Conservation (phyloP, 2,329 filamentous ascomycete species). For the Venturiaceae sp. region DNA sequence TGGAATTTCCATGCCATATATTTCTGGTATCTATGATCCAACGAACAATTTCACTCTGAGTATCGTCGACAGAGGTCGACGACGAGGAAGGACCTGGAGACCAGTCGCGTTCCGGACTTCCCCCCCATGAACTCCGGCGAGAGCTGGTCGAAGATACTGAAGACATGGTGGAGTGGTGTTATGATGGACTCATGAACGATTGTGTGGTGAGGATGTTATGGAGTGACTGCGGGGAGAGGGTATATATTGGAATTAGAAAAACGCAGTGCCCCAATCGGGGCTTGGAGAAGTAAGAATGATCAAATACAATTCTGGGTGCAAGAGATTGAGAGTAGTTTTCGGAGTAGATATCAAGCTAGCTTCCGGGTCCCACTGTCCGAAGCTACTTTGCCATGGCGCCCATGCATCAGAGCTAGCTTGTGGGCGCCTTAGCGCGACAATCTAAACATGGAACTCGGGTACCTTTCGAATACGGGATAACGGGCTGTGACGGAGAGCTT, state of each 20-base stretch:
- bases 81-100: not conserved
- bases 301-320: not conserved
- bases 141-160: slow-evolving; percentile 2
- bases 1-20: slow-evolving; percentile 36
- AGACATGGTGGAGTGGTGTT: slow-evolving; percentile 1
- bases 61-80: not conserved
- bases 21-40: slow-evolving; percentile 40
- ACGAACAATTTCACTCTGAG: slow-evolving; percentile 12
- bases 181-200: not conserved
- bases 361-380: not conserved
- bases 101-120: not conserved
- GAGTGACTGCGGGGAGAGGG: not conserved
- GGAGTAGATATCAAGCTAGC: slow-evolving; percentile 2
- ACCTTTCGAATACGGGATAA: not conserved
- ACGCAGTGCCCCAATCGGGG: not conserved
- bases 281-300: not conserved
- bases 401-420: not conserved
- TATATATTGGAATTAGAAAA: not conserved
- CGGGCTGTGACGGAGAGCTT: not conserved
- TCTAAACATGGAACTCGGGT: slow-evolving; percentile 2
- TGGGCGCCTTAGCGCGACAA: not conserved
- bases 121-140: slow-evolving; percentile 1
- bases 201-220: not conserved
- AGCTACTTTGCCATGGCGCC: not conserved
- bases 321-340: not conserved